Conservation (phyloP, 805 yeast species). For the Wickerhamiella domercqiae region DNA sequence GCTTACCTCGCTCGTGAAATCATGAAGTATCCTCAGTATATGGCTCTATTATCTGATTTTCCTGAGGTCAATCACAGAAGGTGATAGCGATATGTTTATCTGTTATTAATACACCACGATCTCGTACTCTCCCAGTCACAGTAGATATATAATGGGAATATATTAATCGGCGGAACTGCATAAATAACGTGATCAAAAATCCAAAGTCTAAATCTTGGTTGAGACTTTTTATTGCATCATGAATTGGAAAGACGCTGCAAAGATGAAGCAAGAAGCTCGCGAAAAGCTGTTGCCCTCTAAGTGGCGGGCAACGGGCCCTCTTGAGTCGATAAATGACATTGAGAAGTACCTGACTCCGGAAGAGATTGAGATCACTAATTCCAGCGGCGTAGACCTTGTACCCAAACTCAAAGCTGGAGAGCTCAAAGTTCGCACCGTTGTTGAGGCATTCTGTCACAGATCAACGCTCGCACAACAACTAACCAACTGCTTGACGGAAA, state of each 20-base stretch:
- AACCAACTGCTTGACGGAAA: slow-evolving; percentile 24
- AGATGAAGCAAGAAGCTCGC: not conserved
- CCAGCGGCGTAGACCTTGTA: not conserved
- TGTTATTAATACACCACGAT: too few relatives aligned
- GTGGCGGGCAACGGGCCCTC: not conserved
- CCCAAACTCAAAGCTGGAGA: not conserved
- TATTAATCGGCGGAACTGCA: too few relatives aligned
- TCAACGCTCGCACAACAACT: slow-evolving; percentile 47
- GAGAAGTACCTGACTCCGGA: slow-evolving; percentile 1
- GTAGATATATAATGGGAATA: too few relatives aligned
- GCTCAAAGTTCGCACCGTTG: slow-evolving; percentile 1
- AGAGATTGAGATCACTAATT: not conserved
- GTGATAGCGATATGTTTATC: too few relatives aligned
- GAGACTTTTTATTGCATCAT: too few relatives aligned
- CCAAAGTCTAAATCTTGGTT: too few relatives aligned
- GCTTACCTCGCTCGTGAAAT: too few relatives aligned
- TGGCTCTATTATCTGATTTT: too few relatives aligned
- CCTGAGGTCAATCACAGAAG: too few relatives aligned
- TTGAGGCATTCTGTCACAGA: slow-evolving; percentile 39
- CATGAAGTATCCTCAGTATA: too few relatives aligned
- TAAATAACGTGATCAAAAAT: too few relatives aligned
- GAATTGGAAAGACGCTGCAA: not conserved
- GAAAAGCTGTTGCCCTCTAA: not conserved
- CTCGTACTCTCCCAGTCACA: too few relatives aligned
- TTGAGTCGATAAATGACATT: not conserved